Percentiles rank a stretch among this genome's conserved stretches.
phyloP scores from a whole-genome alignment of 208 protist species.

The Leptomonas seymouri region DNA sequence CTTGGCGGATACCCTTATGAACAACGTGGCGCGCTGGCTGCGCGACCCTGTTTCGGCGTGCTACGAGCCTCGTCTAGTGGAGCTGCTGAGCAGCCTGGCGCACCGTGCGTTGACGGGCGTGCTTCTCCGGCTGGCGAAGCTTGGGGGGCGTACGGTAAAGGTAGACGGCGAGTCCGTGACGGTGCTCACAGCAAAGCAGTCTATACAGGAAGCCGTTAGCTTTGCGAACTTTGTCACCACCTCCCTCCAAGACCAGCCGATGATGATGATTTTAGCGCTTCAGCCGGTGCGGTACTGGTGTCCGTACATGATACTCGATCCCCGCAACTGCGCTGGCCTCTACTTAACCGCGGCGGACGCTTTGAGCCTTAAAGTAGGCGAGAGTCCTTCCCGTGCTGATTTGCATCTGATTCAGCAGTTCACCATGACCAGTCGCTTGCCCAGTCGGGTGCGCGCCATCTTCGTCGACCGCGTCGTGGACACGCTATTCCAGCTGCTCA shows the following conservation, averaged over 20 bases:
- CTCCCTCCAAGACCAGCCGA: conserved; percentile 87
- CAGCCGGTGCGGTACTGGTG: conserved; percentile 83
- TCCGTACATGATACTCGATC: conserved; percentile 69
- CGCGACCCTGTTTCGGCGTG: conserved; percentile 74
- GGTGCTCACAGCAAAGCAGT: conserved; percentile 82
- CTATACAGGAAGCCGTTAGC: conserved; percentile 73
- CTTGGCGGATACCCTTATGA: conserved; percentile 72
- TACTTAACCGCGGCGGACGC: conserved; percentile 52
- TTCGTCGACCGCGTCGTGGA: conserved; percentile 38
- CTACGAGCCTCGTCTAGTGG: conserved; percentile 87
- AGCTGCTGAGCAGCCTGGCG: conserved; percentile 73
- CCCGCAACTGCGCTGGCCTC: conserved; percentile 69
- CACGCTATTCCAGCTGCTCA: conserved; percentile 26
- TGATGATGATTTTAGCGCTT: conserved; percentile 83
- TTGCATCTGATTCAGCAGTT: conserved; percentile 49
- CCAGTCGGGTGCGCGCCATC: conserved; percentile 36
- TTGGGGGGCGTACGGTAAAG: conserved; percentile 83
- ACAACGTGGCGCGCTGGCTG: conserved; percentile 86
- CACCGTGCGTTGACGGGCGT: conserved; percentile 82
- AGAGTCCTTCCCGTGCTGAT: conserved; percentile 26
- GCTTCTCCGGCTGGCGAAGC: conserved; percentile 82
- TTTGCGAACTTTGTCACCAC: conserved; percentile 80
- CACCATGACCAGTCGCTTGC: conserved; percentile 56
- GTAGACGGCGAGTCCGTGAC: conserved; percentile 73
- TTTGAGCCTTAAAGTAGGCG: conserved; percentile 23